These are phyloP conservation scores for Ceratocystis smalleyi DNA, from an alignment of 2,329 filamentous ascomycete genomes.

Conservation along the genomic window DNA sequence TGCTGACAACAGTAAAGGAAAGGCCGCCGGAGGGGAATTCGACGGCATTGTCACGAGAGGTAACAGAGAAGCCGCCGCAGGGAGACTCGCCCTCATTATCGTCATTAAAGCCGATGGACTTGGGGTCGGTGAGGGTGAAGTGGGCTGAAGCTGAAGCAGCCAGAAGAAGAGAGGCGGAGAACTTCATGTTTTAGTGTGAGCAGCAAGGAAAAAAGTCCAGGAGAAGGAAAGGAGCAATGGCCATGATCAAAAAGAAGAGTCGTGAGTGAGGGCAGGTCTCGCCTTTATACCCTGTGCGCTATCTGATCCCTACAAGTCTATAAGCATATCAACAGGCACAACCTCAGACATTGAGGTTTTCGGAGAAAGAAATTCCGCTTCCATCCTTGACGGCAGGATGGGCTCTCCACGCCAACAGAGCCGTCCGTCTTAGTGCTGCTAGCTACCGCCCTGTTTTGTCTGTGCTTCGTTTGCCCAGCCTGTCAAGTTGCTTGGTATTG, in stretches of 20 bases:
- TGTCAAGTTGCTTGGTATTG: constrained; percentile 2
- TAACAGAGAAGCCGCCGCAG: constrained; percentile 16
- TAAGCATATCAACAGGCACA: constrained; percentile 2
- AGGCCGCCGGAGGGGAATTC: constrained; percentile 14
- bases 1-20: constrained; percentile 14
- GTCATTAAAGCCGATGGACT: constrained; percentile 16
- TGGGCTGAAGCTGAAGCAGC: constrained; percentile 15
- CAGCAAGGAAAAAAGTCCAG: background rate
- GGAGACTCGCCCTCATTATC: constrained; percentile 14
- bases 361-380: background rate
- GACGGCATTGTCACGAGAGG: constrained; percentile 13
- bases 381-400: background rate
- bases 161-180: constrained; percentile 13
- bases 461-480: background rate
- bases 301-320: background rate
- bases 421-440: background rate
- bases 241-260: background rate
- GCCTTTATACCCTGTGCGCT: background rate
- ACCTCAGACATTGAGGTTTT: background rate
- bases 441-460: background rate
- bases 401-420: background rate
- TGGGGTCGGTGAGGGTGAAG: constrained; percentile 15
- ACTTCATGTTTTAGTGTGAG: constrained; percentile 11
- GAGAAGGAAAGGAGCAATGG: background rate
- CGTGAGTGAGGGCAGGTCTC: background rate